phyloP scores from a whole-genome alignment of 495 filamentous ascomycete species.

The Tuber brumale region DNA sequence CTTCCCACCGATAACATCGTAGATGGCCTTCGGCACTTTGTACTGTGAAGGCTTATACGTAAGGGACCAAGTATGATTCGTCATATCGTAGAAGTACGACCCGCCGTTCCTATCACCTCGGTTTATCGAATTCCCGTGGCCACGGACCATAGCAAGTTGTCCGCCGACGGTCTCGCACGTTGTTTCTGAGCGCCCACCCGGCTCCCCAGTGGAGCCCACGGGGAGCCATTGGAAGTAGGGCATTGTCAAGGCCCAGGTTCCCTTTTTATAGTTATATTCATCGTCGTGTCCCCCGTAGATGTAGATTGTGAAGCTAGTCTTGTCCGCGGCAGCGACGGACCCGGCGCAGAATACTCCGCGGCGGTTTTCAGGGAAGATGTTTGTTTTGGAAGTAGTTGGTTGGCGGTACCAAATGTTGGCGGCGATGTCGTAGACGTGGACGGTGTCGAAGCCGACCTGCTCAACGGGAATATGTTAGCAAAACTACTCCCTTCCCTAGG shows the following conservation, averaged over 20 bases:
- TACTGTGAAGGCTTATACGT: conserved; percentile 8
- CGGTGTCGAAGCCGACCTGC: too few relatives aligned
- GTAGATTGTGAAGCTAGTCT: conserved; percentile 1
- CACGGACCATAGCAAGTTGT: neutral
- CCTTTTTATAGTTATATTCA: neutral
- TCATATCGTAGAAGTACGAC: neutral
- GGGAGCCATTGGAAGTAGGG: conserved; percentile 1
- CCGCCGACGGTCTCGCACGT: neutral
- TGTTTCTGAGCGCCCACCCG: neutral
- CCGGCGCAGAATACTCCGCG: neutral
- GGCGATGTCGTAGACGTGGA: too few relatives aligned
- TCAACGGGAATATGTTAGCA: too few relatives aligned
- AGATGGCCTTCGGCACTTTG: conserved; percentile 12
- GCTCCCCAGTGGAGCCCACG: neutral
- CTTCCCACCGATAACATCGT: conserved; percentile 19
- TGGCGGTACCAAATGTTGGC: too few relatives aligned
- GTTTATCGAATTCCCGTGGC: neutral
- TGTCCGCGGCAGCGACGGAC: neutral
- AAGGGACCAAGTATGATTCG: neutral
- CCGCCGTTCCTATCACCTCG: neutral
- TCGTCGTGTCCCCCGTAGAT: neutral
- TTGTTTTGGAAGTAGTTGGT: too few relatives aligned
- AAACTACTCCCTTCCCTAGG: too few relatives aligned
- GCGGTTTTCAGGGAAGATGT: neutral
- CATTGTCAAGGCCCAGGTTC: neutral